Evolutionary conservation across 768 basidiomycete genomes (phyloP).

Genomic region (Trametes cinnabarina): DNA sequence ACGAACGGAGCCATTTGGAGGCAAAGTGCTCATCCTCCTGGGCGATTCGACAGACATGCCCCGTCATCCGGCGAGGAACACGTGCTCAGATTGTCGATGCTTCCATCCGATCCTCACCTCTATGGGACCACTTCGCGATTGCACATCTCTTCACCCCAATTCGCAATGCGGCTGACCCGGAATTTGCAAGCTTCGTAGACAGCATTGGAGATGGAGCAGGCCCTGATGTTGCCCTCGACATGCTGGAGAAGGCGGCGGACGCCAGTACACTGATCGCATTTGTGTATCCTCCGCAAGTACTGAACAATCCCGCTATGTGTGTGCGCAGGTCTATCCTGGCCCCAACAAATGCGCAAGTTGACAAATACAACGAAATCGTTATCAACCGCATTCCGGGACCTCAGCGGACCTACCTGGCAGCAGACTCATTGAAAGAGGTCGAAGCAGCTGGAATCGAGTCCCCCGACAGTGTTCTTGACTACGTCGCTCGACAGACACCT

Average conservation of each 20-base stretch:
- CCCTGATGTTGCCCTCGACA: slow-evolving; percentile 23
- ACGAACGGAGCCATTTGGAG: slow-evolving; percentile 35
- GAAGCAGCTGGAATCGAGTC: slow-evolving; percentile 18
- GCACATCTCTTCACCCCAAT: slow-evolving; percentile 32
- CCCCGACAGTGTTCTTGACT: slow-evolving; percentile 24
- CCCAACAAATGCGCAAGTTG: slow-evolving; percentile 37
- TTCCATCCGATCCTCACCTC: slow-evolving; percentile 35
- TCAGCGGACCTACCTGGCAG: slow-evolving; percentile 24
- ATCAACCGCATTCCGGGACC: slow-evolving; percentile 26
- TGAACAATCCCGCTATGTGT: slow-evolving; percentile 26
- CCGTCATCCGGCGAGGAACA: slow-evolving; percentile 35
- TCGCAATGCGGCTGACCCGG: slow-evolving; percentile 36
- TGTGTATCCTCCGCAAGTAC: slow-evolving; percentile 28
- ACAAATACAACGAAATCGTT: slow-evolving; percentile 35
- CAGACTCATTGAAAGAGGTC: slow-evolving; percentile 14
- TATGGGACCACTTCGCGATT: slow-evolving; percentile 34
- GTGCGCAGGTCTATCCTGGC: slow-evolving; percentile 35
- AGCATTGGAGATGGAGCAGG: slow-evolving; percentile 36
- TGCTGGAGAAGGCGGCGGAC: slow-evolving; percentile 19
- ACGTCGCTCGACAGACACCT: slow-evolving; percentile 18
- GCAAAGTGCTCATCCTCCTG: slow-evolving; percentile 34
- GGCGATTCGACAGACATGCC: slow-evolving; percentile 44
- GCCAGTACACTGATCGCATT: slow-evolving; percentile 24
- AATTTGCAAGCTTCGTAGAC: slow-evolving; percentile 38
- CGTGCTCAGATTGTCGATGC: slow-evolving; percentile 32